Percentiles rank a stretch among this genome's conserved stretches.
Evolutionary conservation across 2,329 filamentous ascomycete genomes (phyloP).

Genomic region (Passalora sequoiae): DNA sequence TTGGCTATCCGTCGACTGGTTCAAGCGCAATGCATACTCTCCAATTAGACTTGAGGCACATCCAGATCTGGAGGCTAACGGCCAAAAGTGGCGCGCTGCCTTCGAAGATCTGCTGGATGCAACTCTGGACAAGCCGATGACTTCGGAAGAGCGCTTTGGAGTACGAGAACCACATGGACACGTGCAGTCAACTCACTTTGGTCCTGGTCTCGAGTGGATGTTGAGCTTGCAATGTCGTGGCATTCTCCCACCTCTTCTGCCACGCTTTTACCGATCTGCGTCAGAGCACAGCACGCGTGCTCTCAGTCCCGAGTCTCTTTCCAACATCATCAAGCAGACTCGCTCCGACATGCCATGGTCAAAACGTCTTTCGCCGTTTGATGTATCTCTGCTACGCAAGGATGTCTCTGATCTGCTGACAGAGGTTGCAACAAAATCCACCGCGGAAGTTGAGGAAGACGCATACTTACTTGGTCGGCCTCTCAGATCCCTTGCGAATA

Average conservation of each 20-base stretch:
- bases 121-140: conserved; percentile 33
- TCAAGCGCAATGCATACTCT: conserved; percentile 48
- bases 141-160: conserved; percentile 19
- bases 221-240: conserved; percentile 34
- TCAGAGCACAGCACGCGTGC: conserved; percentile 2
- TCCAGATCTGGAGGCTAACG: conserved; percentile 30
- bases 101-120: conserved; percentile 56
- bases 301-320: neutral
- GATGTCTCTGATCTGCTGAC: conserved; percentile 17
- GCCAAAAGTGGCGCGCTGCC: conserved; percentile 50
- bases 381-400: neutral
- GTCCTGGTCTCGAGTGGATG: conserved; percentile 35
- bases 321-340: conserved; percentile 14
- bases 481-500: conserved; percentile 6
- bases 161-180: conserved; percentile 15
- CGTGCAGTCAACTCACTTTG: conserved; percentile 24
- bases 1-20: conserved; percentile 36
- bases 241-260: conserved; percentile 32
- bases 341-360: conserved; percentile 2
- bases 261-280: conserved; percentile 9
- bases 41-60: conserved; percentile 51
- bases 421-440: conserved; percentile 17
- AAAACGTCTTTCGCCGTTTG: conserved; percentile 1
- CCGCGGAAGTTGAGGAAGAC: conserved; percentile 9
- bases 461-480: neutral